Percentiles rank a stretch among this genome's conserved stretches.
Evolutionary conservation across 2,329 filamentous ascomycete genomes (phyloP).

Genomic region (Massarina eburnea): DNA sequence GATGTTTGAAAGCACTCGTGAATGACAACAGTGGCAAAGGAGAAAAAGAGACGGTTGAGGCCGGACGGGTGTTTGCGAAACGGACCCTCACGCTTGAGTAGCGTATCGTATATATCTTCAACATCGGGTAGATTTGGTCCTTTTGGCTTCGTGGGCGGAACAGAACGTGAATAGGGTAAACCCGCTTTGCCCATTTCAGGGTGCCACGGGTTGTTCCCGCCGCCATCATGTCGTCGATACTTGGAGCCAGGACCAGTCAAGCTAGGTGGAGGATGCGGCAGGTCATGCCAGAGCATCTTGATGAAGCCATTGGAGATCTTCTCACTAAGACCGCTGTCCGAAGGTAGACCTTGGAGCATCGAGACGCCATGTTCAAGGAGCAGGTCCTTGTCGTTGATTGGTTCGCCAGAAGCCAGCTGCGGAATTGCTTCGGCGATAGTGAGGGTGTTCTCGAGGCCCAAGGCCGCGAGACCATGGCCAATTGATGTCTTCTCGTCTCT

Average conservation of each 20-base stretch:
- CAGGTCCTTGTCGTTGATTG: conserved; percentile 62
- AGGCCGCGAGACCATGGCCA: conserved; percentile 57
- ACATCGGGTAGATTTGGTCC: conserved; percentile 59
- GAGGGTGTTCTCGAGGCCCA: conserved; percentile 51
- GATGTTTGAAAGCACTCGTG: conserved; percentile 64
- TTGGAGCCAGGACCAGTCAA: conserved; percentile 49
- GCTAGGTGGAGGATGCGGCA: conserved; percentile 54
- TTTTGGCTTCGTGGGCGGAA: conserved; percentile 55
- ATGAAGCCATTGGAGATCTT: conserved; percentile 56
- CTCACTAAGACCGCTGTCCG: conserved; percentile 52
- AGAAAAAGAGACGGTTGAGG: conserved; percentile 72
- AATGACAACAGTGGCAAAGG: conserved; percentile 65
- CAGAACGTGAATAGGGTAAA: conserved; percentile 59
- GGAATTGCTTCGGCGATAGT: conserved; percentile 60
- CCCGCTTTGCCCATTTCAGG: conserved; percentile 58
- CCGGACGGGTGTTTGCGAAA: conserved; percentile 68
- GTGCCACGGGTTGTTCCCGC: conserved; percentile 53
- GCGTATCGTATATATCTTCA: conserved; percentile 58
- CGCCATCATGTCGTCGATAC: conserved; percentile 43
- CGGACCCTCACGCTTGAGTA: conserved; percentile 61
- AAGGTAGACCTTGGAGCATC: conserved; percentile 55
- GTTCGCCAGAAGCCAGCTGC: conserved; percentile 63
- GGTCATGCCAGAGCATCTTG: conserved; percentile 55
- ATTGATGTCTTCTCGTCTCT: conserved; percentile 28
- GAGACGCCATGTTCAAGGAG: conserved; percentile 53